Evolutionary conservation across 2,329 filamentous ascomycete species (phyloP).

Genomic region (Pyrenophora tritici-repentis): DNA sequence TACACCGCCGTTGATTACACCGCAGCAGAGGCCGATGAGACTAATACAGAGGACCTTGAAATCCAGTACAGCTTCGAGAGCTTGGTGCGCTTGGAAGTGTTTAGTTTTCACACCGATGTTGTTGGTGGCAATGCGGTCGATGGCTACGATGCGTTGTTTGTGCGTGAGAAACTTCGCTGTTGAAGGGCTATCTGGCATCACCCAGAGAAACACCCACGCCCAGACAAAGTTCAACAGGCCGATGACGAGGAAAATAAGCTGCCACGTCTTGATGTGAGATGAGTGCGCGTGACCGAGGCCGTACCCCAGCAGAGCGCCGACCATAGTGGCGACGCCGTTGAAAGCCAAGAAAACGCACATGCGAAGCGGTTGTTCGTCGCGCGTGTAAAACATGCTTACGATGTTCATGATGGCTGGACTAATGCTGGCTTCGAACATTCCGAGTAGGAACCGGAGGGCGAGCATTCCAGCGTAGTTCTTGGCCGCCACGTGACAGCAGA

Average conservation of each 20-base stretch:
- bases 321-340: slow-evolving; percentile 48
- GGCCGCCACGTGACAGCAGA: slow-evolving; percentile 49
- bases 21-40: slow-evolving; percentile 51
- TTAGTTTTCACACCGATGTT: slow-evolving; percentile 52
- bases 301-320: slow-evolving; percentile 45
- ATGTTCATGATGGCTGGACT: slow-evolving; percentile 47
- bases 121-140: slow-evolving; percentile 48
- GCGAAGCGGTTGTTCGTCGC: slow-evolving; percentile 48
- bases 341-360: slow-evolving; percentile 53
- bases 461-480: slow-evolving; percentile 47
- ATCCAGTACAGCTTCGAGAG: slow-evolving; percentile 50
- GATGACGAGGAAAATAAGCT: slow-evolving; percentile 47
- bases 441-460: slow-evolving; percentile 41
- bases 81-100: slow-evolving; percentile 45
- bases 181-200: slow-evolving; percentile 47
- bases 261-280: slow-evolving; percentile 37
- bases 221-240: slow-evolving; percentile 46
- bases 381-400: slow-evolving; percentile 46
- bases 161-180: slow-evolving; percentile 46
- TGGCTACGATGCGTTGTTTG: slow-evolving; percentile 48
- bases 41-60: slow-evolving; percentile 48
- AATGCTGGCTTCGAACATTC: slow-evolving; percentile 47
- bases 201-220: slow-evolving; percentile 42
- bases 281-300: slow-evolving; percentile 40
- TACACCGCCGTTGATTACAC: slow-evolving; percentile 58